These are phyloP conservation scores for Westerdykella ornata DNA, from an alignment of 2,329 filamentous ascomycete genomes.

Conservation along the genomic window DNA sequence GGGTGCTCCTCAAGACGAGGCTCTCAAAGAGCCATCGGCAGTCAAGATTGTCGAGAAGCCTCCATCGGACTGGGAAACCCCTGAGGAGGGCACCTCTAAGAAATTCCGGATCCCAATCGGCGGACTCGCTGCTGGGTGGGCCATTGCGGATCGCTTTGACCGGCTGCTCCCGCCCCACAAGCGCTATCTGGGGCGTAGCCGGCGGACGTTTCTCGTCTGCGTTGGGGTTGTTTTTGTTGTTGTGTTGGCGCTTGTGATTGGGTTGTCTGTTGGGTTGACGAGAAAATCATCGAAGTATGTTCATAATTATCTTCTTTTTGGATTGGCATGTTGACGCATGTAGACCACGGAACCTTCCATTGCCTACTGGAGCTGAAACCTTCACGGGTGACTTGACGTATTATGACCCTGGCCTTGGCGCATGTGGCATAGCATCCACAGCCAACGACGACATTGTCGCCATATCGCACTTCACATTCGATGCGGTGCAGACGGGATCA, in stretches of 20 bases:
- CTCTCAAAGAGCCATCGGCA: conserved; percentile 13
- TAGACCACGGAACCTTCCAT: conserved; percentile 42
- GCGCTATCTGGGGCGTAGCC: conserved; percentile 36
- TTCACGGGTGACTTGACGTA: conserved; percentile 63
- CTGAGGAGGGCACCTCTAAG: conserved; percentile 10
- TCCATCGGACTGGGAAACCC: conserved; percentile 12
- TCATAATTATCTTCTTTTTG: neutral
- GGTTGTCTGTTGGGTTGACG: conserved; percentile 38
- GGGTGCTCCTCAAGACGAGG: conserved; percentile 8
- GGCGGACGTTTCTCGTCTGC: conserved; percentile 35
- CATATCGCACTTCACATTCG: conserved; percentile 61
- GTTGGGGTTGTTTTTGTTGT: conserved; percentile 27
- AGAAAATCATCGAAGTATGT: conserved; percentile 13
- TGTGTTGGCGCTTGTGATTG: conserved; percentile 38
- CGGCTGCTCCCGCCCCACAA: conserved; percentile 34
- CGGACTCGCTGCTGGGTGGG: conserved; percentile 15
- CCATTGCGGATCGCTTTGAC: conserved; percentile 30
- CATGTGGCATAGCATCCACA: conserved; percentile 57
- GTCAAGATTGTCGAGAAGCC: conserved; percentile 15
- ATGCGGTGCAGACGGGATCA: conserved; percentile 48
- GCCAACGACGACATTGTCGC: conserved; percentile 57
- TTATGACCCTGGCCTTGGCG: conserved; percentile 60
- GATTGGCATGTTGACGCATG: conserved; percentile 7
- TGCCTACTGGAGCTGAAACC: conserved; percentile 47
- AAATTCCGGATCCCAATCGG: conserved; percentile 10